Evolutionary conservation across 2,329 filamentous ascomycete genomes (phyloP).

Genomic region (Pseudocercospora cruenta): DNA sequence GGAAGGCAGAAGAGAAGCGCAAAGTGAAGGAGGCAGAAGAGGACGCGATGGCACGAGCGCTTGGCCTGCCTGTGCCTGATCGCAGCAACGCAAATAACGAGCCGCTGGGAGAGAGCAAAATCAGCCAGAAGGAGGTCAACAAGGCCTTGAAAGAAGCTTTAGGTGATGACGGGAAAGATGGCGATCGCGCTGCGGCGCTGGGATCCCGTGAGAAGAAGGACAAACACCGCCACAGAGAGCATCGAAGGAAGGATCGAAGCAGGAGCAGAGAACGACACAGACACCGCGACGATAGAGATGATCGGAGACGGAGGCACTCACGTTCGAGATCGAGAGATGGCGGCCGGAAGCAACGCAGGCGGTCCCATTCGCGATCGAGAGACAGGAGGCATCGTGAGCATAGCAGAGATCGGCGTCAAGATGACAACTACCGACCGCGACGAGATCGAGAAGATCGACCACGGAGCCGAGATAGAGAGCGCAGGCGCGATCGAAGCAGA

Average conservation of each 20-base stretch:
- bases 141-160: conserved; percentile 56
- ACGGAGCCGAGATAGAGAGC: conserved; percentile 17
- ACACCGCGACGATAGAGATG: conserved; percentile 26
- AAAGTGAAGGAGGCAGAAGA: conserved; percentile 89
- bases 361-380: conserved; percentile 27
- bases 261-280: conserved; percentile 29
- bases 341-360: conserved; percentile 8
- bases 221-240: conserved; percentile 27
- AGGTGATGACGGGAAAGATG: conserved; percentile 41
- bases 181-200: conserved; percentile 34
- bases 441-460: conserved; percentile 21
- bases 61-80: conserved; percentile 76
- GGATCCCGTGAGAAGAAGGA: conserved; percentile 22
- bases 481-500: conserved; percentile 20
- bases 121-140: conserved; percentile 59
- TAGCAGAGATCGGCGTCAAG: conserved; percentile 25
- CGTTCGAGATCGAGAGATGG: conserved; percentile 27
- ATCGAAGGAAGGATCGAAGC: conserved; percentile 32
- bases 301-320: conserved; percentile 30
- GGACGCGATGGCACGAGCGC: conserved; percentile 80
- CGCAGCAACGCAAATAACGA: conserved; percentile 66
- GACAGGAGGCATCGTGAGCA: conserved; percentile 27
- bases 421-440: conserved; percentile 15
- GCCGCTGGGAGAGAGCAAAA: conserved; percentile 59
- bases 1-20: conserved; percentile 69